These are phyloP conservation scores for Anthoceros angustus DNA, from an alignment of 225 moss, liverwort and hornwort species.

Conservation along the genomic window DNA sequence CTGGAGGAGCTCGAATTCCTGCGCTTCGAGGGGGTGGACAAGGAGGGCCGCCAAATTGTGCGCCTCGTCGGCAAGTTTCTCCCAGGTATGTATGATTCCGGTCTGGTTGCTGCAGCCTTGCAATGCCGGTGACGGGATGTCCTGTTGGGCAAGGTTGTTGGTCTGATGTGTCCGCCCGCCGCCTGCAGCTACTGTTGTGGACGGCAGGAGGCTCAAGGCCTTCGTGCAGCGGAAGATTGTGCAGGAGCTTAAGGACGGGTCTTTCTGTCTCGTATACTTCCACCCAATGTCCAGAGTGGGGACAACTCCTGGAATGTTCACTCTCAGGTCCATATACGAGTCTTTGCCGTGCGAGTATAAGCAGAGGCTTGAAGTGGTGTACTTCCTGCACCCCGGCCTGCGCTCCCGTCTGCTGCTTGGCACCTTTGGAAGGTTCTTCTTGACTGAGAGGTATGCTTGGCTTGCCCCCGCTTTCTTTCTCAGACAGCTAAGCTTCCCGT, in stretches of 20 bases:
- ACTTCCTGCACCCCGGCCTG: conserved; percentile 69
- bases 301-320: conserved; percentile 56
- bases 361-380: conserved; percentile 50
- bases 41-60: conserved; percentile 24
- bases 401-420: conserved; percentile 57
- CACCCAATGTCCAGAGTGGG: conserved; percentile 50
- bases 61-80: conserved; percentile 49
- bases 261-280: conserved; percentile 59
- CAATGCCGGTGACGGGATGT: neutral
- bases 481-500: neutral
- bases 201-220: conserved; percentile 42
- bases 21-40: conserved; percentile 28
- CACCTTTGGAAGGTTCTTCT: conserved; percentile 52
- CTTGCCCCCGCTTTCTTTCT: neutral
- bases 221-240: conserved; percentile 42
- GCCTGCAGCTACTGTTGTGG: conserved; percentile 50
- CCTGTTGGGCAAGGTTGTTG: neutral
- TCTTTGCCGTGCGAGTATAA: conserved; percentile 42
- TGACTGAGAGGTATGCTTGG: conserved; percentile 61
- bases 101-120: neutral
- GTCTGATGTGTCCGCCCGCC: neutral
- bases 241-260: conserved; percentile 34
- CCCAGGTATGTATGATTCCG: conserved; percentile 20
- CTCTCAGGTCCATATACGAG: conserved; percentile 61
- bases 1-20: conserved; percentile 41